Evolutionary conservation across 2,329 filamentous ascomycete genomes (phyloP).

Genomic region (Diaporthe destruens): DNA sequence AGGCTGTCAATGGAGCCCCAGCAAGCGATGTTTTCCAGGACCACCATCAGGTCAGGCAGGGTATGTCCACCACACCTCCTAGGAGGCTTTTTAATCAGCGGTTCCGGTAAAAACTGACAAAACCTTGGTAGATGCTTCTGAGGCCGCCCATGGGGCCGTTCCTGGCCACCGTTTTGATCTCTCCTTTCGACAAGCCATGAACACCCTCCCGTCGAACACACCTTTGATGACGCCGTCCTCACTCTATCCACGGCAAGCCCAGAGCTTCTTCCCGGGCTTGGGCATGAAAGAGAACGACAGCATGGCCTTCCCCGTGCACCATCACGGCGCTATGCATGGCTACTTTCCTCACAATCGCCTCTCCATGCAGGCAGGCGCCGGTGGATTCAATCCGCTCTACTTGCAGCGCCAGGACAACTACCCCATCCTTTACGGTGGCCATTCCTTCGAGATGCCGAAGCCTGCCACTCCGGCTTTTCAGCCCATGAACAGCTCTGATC

Average conservation of each 20-base stretch:
- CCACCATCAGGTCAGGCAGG: constrained; percentile 14
- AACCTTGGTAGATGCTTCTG: background rate
- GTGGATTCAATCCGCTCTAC: constrained; percentile 52
- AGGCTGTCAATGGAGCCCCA: background rate
- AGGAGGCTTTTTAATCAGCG: background rate
- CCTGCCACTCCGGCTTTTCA: constrained; percentile 27
- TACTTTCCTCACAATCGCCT: constrained; percentile 35
- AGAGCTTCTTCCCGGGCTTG: constrained; percentile 17
- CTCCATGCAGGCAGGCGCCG: constrained; percentile 39
- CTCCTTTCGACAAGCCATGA: constrained; percentile 36
- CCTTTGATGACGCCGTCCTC: constrained; percentile 35
- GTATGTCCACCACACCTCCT: constrained; percentile 1
- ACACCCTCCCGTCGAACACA: constrained; percentile 38
- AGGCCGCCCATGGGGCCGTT: background rate
- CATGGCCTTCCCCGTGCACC: constrained; percentile 40
- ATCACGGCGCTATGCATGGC: constrained; percentile 3
- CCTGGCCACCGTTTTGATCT: constrained; percentile 8
- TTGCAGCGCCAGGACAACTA: constrained; percentile 49
- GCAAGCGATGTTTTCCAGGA: constrained; percentile 33
- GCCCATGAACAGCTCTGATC: constrained; percentile 18
- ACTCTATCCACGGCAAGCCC: constrained; percentile 14
- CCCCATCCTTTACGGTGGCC: constrained; percentile 22
- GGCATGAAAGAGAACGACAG: constrained; percentile 46
- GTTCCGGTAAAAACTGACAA: background rate
- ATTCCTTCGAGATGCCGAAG: constrained; percentile 31